Conservation (phyloP, 305 asterid genomes). For the Fraxinus dipetala region DNA sequence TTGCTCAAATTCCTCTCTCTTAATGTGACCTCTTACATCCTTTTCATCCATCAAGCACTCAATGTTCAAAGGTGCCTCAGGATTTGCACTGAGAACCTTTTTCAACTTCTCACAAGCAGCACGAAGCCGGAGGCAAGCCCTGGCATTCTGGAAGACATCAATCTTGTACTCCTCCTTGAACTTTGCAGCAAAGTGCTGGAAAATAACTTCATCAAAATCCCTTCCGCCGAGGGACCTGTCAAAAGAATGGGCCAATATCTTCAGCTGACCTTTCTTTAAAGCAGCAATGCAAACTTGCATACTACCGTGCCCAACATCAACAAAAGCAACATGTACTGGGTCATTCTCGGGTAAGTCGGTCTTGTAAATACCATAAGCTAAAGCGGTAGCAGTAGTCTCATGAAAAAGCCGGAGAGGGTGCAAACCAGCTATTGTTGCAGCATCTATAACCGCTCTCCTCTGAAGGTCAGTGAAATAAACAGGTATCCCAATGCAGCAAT, state of each 20-base stretch:
- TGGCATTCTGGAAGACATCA: constrained; percentile 81
- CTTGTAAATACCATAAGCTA: constrained; percentile 93
- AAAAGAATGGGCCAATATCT: constrained; percentile 77
- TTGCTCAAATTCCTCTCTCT: constrained; percentile 89
- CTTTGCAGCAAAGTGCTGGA: constrained; percentile 83
- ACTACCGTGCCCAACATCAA: constrained; percentile 83
- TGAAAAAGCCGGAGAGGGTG: constrained; percentile 87
- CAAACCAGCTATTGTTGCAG: constrained; percentile 86
- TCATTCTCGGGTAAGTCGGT: constrained; percentile 85
- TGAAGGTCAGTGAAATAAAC: constrained; percentile 83
- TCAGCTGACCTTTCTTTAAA: constrained; percentile 86
- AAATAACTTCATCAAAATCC: constrained; percentile 87
- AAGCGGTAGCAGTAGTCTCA: constrained; percentile 91
- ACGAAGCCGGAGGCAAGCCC: constrained; percentile 83
- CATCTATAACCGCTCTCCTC: constrained; percentile 90
- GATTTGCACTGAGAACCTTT: constrained; percentile 90
- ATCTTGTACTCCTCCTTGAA: constrained; percentile 86
- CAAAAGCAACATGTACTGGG: constrained; percentile 70
- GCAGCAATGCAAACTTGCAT: constrained; percentile 86
- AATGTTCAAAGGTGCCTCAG: constrained; percentile 85
- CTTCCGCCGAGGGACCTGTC: constrained; percentile 84
- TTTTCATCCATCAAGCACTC: constrained; percentile 95
- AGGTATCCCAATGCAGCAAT: constrained; percentile 93
- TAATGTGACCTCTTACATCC: constrained; percentile 77
- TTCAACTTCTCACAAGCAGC: constrained; percentile 90